A percentile compares a stretch with the other conserved stretches of the same genome.
Evolutionary conservation across 495 filamentous ascomycete genomes (phyloP).

Genomic region (Neurospora sp.): DNA sequence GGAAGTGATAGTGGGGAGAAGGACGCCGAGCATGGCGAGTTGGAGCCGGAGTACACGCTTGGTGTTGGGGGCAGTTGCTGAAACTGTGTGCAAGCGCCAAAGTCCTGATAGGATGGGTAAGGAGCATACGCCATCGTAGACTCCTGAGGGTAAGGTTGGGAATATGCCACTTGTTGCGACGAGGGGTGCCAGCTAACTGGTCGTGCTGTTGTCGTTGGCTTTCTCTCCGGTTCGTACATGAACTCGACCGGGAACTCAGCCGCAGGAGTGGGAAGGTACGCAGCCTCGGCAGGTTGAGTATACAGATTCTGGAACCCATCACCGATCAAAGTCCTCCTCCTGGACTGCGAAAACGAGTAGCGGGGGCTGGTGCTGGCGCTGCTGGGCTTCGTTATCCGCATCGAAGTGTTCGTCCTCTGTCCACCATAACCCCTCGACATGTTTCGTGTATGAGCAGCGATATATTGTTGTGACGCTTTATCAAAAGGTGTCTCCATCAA

Average conservation of each 20-base stretch:
- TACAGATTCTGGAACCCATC: constrained; percentile 31
- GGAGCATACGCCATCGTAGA: constrained; percentile 19
- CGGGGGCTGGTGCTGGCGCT: constrained; percentile 66
- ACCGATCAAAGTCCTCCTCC: constrained; percentile 46
- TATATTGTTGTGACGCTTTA: constrained; percentile 1
- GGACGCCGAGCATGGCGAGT: constrained; percentile 29
- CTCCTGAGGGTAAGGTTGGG: constrained; percentile 16
- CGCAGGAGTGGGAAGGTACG: constrained; percentile 21
- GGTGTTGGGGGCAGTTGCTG: constrained; percentile 33
- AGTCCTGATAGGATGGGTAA: constrained; percentile 22
- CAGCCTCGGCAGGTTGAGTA: constrained; percentile 27
- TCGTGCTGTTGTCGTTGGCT: constrained; percentile 30
- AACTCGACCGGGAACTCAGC: constrained; percentile 19
- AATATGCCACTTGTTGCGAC: constrained; percentile 26
- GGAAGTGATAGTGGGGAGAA: constrained; percentile 34
- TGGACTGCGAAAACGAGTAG: constrained; percentile 32
- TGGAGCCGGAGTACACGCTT: constrained; percentile 33
- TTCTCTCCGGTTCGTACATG: constrained; percentile 22
- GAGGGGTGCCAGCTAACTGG: constrained; percentile 67
- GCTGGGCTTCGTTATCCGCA: constrained; percentile 54
- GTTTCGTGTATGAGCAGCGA: constrained; percentile 26
- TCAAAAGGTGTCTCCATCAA: constrained; percentile 22
- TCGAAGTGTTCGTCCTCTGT: constrained; percentile 30
- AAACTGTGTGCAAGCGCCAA: constrained; percentile 26
- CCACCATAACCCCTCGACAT: constrained; percentile 30